Base-by-base conservation (phyloP, 306 rosid genomes). In the Morella rubra region DNA sequence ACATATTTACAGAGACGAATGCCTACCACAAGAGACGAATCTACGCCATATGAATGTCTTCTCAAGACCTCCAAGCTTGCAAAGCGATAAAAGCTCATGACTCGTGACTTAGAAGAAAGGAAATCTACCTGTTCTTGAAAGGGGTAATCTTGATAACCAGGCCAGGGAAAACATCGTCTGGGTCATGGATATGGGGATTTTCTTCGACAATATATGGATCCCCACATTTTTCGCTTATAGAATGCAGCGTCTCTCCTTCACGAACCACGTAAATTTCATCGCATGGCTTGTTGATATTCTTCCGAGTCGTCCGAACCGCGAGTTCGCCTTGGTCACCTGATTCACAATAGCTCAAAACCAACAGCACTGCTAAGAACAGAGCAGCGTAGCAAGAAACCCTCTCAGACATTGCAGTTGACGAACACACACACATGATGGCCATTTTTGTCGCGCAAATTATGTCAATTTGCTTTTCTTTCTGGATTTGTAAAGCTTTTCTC, bases 251-350 rank as follows among this genome's bases (percentile, higher is more conserved):
- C 73, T 93, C 93, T 74, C 93, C 97, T 69, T 90, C 96, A 44
- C 81, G 86, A 86, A 93, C 97, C 71, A 87, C 91, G 13, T 92
- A 92, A 61, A 91, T 91, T 76, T 93, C 98, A 72, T 93, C 96
- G 69, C 98, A 93, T 1, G 74, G 76, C 85, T 53, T 87, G 58
- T 79, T 69, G 16, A 32, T 10, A 27, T 56, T 49, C 80, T 71
- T 83, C 73, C n/a, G 62, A 42, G 19, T 37, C 76, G 76, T 69
- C 61, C 80, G 80, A 71, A 47, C 42, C 61, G 49, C 18, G 1
- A 61, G 47, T 12, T 79, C 86, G 11, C 73, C 75, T 14, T 85
- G 77, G 52, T 74, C 77, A 49, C 78, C 73, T 44, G 90, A 76
- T 59, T 91, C 87, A 54, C 86, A 90, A 80, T 80, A 77, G 72